Percentiles rank a stretch among this genome's conserved stretches.
phyloP scores from a whole-genome alignment of 2,329 filamentous ascomycete genomes.

The Rachicladosporium sp. region DNA sequence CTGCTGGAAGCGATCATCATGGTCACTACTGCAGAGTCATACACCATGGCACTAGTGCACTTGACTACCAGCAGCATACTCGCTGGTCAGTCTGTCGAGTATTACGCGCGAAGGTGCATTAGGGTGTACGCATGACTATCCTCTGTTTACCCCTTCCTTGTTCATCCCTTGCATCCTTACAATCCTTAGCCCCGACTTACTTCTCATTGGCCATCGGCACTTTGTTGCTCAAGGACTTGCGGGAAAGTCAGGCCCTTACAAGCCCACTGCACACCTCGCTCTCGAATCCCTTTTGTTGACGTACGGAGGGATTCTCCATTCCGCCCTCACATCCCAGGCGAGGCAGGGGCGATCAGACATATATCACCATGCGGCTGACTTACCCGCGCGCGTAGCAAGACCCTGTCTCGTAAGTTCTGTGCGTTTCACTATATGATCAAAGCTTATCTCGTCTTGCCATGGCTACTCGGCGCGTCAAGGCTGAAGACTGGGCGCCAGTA shows the following conservation, averaged over 20 bases:
- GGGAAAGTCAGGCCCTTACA: background rate
- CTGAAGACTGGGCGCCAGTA: slow-evolving; percentile 9
- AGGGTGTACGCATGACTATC: too few species aligned
- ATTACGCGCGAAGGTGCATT: too few species aligned
- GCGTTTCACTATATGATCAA: too few species aligned
- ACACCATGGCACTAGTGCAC: too few species aligned
- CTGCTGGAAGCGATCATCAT: too few species aligned
- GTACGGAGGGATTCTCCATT: background rate
- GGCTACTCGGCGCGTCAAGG: slow-evolving; percentile 6
- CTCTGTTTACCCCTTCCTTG: too few species aligned
- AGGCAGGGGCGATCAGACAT: background rate
- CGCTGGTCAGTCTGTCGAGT: too few species aligned
- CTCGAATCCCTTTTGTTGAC: background rate
- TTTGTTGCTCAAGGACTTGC: background rate
- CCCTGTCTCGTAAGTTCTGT: background rate
- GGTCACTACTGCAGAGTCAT: too few species aligned
- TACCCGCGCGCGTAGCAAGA: background rate
- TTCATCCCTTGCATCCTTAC: background rate
- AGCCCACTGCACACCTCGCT: too few species aligned
- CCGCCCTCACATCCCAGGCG: background rate
- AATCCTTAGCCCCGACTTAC: background rate
- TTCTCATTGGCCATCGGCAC: background rate
- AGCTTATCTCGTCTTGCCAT: slow-evolving; percentile 2
- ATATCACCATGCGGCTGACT: background rate
- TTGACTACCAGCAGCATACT: too few species aligned